Percentiles rank a stretch among this genome's conserved stretches.
Evolutionary conservation across 2,329 filamentous ascomycete genomes (phyloP).

Genomic region (Trichoderma breve): DNA sequence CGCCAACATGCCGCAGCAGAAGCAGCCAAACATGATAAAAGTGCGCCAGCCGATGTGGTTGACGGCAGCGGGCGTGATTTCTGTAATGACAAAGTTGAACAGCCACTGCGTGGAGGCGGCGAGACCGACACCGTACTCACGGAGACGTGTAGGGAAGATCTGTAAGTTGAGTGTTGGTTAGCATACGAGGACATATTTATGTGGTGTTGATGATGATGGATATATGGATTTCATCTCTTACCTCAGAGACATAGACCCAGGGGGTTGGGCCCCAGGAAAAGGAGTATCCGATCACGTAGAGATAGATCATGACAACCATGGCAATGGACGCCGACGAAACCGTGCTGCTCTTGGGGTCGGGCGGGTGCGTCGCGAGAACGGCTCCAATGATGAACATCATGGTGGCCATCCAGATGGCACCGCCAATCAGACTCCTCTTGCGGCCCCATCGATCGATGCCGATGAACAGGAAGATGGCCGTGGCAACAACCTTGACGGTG

Average conservation of each 20-base stretch:
- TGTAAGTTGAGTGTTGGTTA: not conserved
- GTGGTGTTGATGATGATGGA: not conserved
- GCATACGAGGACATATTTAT: not conserved
- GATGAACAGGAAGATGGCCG: constrained; percentile 43
- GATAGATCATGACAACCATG: constrained; percentile 25
- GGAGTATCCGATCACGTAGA: constrained; percentile 20
- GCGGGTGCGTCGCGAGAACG: constrained; percentile 22
- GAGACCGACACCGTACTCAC: constrained; percentile 47
- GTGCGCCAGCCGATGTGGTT: constrained; percentile 24
- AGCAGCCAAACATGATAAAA: constrained; percentile 25
- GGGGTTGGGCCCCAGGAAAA: constrained; percentile 23
- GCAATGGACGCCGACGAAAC: constrained; percentile 23
- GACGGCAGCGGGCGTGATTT: constrained; percentile 22
- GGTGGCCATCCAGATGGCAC: constrained; percentile 62
- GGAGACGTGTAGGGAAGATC: constrained; percentile 23
- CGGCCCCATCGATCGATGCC: constrained; percentile 39
- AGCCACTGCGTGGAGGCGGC: constrained; percentile 65
- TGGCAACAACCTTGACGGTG: constrained; percentile 30
- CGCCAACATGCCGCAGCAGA: constrained; percentile 22
- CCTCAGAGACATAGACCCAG: constrained; percentile 24
- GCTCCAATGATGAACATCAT: constrained; percentile 48
- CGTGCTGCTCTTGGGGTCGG: constrained; percentile 5
- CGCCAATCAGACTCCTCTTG: constrained; percentile 61
- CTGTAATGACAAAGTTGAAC: constrained; percentile 62
- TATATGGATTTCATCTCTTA: not conserved